These are phyloP conservation scores for Speleostelium caveatum DNA, from an alignment of 78 protist species.

Conservation along the genomic window DNA sequence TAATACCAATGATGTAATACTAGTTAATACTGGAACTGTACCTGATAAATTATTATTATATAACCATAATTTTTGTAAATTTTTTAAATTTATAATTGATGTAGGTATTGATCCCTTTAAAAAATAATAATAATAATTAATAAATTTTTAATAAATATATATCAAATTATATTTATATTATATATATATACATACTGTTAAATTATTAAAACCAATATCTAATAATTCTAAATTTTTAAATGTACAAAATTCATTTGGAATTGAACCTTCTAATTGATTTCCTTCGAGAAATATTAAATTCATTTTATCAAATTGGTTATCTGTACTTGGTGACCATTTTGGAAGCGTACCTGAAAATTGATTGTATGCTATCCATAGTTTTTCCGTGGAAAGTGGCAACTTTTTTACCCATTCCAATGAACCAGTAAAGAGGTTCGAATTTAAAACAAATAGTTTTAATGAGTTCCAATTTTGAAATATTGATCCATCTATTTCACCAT, in stretches of 20 bases:
- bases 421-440: not conserved
- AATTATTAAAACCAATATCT: constrained; percentile 57
- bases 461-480: constrained; percentile 2
- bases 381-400: constrained; percentile 10
- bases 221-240: constrained; percentile 16
- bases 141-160: not conserved
- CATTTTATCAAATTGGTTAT: constrained; percentile 6
- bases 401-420: constrained; percentile 13
- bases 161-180: too few relatives aligned
- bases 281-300: constrained; percentile 41
- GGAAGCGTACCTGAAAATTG: constrained; percentile 7
- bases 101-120: constrained; percentile 33
- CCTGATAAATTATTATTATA: constrained; percentile 45
- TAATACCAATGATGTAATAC: constrained; percentile 7
- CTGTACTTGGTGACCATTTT: constrained; percentile 18
- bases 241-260: constrained; percentile 32
- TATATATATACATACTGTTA: constrained; percentile 10
- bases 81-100: not conserved
- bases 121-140: not conserved
- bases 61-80: constrained; percentile 41
- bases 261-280: constrained; percentile 30
- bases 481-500: not conserved
- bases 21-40: not conserved
- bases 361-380: constrained; percentile 60
- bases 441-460: not conserved